Base-by-base conservation (phyloP, 1,284 basidiomycete genomes). In the Puccinia hordei region DNA sequence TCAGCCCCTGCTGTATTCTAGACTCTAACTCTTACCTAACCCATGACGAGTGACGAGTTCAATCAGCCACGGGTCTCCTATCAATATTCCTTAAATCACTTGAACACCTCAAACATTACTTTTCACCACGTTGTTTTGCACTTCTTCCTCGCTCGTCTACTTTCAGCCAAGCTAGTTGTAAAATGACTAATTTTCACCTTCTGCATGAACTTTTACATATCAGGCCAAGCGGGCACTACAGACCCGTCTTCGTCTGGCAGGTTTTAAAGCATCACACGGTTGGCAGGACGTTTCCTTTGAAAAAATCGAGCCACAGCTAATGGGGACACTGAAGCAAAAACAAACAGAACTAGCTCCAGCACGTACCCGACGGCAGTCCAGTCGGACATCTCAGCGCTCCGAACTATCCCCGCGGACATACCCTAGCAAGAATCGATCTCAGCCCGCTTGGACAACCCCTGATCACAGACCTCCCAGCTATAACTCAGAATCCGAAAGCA, bases 271-370 rank as follows among this genome's bases (percentile, higher is more conserved):
- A n/a, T 55, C 76, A 17, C 76, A 68, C 53, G 76, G 76, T 22
- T 79, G 65, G 68, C 76, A 79, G 41, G 55, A 79, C 59, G 57
- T 79, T 2, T 71, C 76, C 10, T 79, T 79, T 55, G 76, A 79
- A 22, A n/a, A 68, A 19, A 79, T 79, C 15, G 76, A 79, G 46
- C 68, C 68, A 22, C 68, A 79, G 24, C 38, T 79, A 5, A 19
- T 68, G 73, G 57, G 61, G 5, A 65, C 33, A 33, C 33, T 65
- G 9, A 65, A 75, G 19, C 57, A 44, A 61, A 46, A 75, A 30
- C 73, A 66, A 69, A 33, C 19, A 1, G 33, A 55, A 44, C 63
- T 41, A n/a, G 61, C 41, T 55, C 53, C 49, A 38, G 17, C 24
- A 9, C 24, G 35, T n/a, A n/a, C 30, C 35, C 49, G 51, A 9